phyloP scores from a whole-genome alignment of 164 flowering plant species.

The Brasenia schreberi region DNA sequence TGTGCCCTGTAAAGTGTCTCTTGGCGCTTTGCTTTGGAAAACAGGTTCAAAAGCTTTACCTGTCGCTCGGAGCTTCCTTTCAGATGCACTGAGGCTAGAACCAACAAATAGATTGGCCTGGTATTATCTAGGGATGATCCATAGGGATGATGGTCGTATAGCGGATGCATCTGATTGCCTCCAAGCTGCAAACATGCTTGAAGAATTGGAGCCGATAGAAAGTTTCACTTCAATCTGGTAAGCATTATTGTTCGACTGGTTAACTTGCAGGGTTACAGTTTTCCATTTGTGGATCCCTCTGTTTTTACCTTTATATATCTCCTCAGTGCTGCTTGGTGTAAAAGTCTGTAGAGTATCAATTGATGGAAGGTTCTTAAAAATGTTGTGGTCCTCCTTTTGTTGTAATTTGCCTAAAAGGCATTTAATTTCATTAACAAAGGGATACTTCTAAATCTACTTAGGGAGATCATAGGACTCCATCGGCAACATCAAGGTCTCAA shows the following conservation, averaged over 20 bases:
- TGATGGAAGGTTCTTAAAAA: no score
- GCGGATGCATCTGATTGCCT: slow-evolving; percentile 89
- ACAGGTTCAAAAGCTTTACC: slow-evolving; percentile 48
- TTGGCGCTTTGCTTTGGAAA: slow-evolving; percentile 47
- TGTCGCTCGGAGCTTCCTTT: slow-evolving; percentile 64
- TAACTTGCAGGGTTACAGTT: neutral
- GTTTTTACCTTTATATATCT: neutral
- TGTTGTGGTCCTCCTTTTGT: no score
- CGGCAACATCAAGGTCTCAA: no score
- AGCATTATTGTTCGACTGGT: neutral
- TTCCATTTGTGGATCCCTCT: neutral
- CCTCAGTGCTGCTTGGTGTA: neutral
- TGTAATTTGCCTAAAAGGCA: no score
- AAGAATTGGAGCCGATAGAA: slow-evolving; percentile 85
- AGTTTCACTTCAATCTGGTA: slow-evolving; percentile 47
- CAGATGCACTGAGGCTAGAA: slow-evolving; percentile 84
- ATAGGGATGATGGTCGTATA: slow-evolving; percentile 60
- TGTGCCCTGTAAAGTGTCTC: slow-evolving; percentile 55
- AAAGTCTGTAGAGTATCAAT: neutral
- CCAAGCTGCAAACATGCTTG: slow-evolving; percentile 94
- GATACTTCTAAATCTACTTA: no score
- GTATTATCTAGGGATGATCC: slow-evolving; percentile 73
- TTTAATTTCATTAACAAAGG: no score
- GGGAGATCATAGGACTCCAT: no score
- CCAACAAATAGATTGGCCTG: slow-evolving; percentile 81